Conservation (phyloP, 352 stramenopile genomes). For the Phytopythium delawarense region DNA sequence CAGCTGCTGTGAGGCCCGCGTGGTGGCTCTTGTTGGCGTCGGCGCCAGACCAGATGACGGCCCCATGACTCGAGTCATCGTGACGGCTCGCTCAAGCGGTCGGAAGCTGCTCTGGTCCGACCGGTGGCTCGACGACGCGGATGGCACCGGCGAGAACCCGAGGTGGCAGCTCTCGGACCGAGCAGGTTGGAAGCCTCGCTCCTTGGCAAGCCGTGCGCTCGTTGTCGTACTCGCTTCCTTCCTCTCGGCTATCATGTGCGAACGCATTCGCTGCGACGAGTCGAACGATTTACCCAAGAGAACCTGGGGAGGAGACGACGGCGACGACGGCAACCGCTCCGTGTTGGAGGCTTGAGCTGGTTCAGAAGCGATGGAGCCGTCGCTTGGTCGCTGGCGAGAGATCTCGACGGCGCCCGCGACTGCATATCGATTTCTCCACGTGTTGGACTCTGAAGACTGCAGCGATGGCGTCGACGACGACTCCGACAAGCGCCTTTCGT, state of each 20-base stretch:
- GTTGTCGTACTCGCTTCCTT: not conserved
- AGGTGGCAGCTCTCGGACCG: not conserved
- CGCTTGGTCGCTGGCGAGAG: not conserved
- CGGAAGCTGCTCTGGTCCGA: constrained; percentile 14
- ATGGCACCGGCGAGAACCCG: not conserved
- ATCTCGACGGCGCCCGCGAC: not conserved
- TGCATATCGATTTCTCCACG: not conserved
- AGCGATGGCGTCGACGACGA: not conserved
- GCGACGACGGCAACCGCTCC: not conserved
- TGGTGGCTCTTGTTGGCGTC: constrained; percentile 10
- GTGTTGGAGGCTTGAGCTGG: not conserved
- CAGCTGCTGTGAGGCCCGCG: constrained; percentile 10
- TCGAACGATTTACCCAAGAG: constrained; percentile 6
- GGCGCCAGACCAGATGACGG: constrained; percentile 10
- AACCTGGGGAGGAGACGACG: not conserved
- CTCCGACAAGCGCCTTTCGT: constrained; percentile 2
- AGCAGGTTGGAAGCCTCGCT: not conserved
- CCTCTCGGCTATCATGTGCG: not conserved
- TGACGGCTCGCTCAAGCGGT: constrained; percentile 22
- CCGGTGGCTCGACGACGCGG: not conserved
- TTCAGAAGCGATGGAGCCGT: not conserved
- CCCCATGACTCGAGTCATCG: constrained; percentile 22
- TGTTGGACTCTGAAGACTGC: not conserved
- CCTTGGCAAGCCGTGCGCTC: not conserved
- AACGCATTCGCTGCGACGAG: constrained; percentile 4